A percentile compares a stretch with the other conserved stretches of the same genome.
These are phyloP conservation scores for Paramyrothecium roridum DNA, from an alignment of 2,329 filamentous ascomycete genomes.

Conservation along the genomic window DNA sequence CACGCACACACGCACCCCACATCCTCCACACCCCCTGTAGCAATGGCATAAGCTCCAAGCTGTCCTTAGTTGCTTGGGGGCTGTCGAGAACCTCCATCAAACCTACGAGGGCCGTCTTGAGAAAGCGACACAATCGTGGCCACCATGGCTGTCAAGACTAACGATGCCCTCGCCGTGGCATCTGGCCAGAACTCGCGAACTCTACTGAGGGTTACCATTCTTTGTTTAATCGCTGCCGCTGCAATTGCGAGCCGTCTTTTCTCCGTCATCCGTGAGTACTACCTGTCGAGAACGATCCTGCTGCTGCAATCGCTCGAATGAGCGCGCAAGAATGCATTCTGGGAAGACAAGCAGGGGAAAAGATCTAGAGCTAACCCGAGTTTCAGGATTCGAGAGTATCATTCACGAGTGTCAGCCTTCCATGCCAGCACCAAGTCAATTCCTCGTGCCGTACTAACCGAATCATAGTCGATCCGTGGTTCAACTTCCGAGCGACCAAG, in stretches of 20 bases:
- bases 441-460: slow-evolving; percentile 18
- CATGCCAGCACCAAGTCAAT: slow-evolving; percentile 6
- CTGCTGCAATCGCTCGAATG: slow-evolving; percentile 2
- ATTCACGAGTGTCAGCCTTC: slow-evolving; percentile 92
- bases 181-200: slow-evolving; percentile 79
- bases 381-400: slow-evolving; percentile 89
- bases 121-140: slow-evolving; percentile 20
- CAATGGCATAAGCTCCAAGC: slow-evolving; percentile 38
- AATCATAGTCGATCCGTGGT: slow-evolving; percentile 90
- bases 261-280: slow-evolving; percentile 86
- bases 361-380: slow-evolving; percentile 23
- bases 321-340: too few relatives aligned
- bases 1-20: slow-evolving; percentile 17
- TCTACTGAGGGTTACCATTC: slow-evolving; percentile 83
- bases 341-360: too few relatives aligned
- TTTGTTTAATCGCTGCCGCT: slow-evolving; percentile 85
- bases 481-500: slow-evolving; percentile 98
- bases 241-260: slow-evolving; percentile 93
- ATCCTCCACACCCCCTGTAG: slow-evolving; percentile 45
- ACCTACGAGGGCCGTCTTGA: slow-evolving; percentile 7
- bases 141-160: slow-evolving; percentile 41
- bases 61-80: slow-evolving; percentile 33
- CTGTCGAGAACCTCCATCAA: slow-evolving; percentile 30
- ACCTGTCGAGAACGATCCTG: background rate
- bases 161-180: slow-evolving; percentile 68